phyloP scores from a whole-genome alignment of 345 rosid species.

The Eucalyptus rudis region DNA sequence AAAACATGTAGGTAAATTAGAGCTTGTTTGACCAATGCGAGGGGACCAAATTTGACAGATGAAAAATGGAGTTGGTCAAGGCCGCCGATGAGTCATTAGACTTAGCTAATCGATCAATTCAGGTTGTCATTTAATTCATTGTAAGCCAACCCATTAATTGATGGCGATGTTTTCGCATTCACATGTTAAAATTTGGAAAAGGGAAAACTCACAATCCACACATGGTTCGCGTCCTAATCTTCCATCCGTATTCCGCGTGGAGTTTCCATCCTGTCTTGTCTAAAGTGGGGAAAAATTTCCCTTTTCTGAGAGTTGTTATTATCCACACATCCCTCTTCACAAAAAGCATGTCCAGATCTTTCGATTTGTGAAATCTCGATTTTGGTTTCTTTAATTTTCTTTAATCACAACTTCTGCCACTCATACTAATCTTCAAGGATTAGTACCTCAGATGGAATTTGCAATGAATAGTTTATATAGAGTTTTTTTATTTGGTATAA shows the following conservation, averaged over 20 bases:
- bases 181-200: background rate
- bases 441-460: background rate
- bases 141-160: background rate
- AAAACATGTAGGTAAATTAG: background rate
- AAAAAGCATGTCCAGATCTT: background rate
- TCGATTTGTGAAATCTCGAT: background rate
- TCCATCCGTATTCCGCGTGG: background rate
- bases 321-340: background rate
- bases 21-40: background rate
- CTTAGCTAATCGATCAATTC: background rate
- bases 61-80: background rate
- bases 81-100: background rate
- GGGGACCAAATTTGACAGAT: background rate
- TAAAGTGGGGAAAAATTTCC: background rate
- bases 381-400: background rate
- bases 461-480: background rate
- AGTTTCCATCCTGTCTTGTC: background rate
- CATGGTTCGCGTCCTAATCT: background rate
- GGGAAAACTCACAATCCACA: background rate
- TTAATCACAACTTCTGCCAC: background rate
- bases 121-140: background rate
- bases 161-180: background rate
- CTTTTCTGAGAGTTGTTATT: background rate
- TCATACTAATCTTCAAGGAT: background rate
- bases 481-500: background rate